Conservation (phyloP, 768 basidiomycete genomes). For the Terana coerulea region DNA sequence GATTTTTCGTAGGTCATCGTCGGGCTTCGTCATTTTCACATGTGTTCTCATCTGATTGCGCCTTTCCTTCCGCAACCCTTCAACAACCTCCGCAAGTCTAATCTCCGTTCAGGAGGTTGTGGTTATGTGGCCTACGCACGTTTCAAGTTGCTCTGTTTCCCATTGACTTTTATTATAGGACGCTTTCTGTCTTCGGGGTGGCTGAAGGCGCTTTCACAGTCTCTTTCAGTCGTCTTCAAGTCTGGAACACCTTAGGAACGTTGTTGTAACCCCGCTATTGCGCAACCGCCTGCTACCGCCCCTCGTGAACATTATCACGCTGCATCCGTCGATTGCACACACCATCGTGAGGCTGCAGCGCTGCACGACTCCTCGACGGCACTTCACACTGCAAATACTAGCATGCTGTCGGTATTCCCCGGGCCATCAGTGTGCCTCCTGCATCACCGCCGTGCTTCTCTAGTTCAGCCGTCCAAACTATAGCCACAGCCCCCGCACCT, state of each 20-base stretch:
- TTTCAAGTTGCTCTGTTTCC: background rate
- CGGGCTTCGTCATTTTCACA: background rate
- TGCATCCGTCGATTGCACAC: background rate
- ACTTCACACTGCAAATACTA: background rate
- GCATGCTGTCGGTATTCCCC: background rate
- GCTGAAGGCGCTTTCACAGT: background rate
- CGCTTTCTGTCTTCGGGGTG: background rate
- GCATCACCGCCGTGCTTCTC: no score
- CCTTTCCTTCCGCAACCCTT: background rate
- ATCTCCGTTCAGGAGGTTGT: background rate
- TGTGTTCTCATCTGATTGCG: background rate
- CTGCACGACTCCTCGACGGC: background rate
- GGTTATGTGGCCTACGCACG: background rate
- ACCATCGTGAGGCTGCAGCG: background rate
- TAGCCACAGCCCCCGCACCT: constrained; percentile 4
- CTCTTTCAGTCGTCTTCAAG: background rate
- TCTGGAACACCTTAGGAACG: background rate
- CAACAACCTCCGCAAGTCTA: background rate
- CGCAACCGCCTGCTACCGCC: no score
- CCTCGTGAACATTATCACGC: no score
- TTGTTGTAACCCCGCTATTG: no score
- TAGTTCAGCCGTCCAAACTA: no score
- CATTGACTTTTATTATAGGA: background rate
- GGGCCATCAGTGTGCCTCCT: background rate
- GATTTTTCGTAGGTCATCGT: background rate